Evolutionary conservation across 768 basidiomycete genomes (phyloP).

Genomic region (Rhodotorula babjevae): DNA sequence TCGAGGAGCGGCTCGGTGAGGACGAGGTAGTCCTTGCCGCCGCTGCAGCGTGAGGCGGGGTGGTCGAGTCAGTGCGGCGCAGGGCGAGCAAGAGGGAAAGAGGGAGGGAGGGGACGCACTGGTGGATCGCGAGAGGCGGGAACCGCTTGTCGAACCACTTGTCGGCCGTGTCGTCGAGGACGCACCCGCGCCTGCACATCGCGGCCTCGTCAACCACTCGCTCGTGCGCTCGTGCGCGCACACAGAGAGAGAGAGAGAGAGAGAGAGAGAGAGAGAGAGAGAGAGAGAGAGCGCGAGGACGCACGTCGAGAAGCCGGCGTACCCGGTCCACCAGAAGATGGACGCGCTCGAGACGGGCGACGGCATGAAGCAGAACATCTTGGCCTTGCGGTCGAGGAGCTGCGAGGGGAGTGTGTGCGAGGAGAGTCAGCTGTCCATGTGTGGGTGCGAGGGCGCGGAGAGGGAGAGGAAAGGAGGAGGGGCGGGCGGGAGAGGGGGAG

Average conservation of each 20-base stretch:
- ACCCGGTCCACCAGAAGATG: conserved; percentile 54
- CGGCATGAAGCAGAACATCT: conserved; percentile 56
- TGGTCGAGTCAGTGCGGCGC: background rate
- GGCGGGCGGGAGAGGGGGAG: background rate
- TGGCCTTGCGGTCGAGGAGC: conserved; percentile 52
- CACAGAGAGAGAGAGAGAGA: background rate
- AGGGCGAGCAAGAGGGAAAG: background rate
- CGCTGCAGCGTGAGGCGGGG: conserved; percentile 37
- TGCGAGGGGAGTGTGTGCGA: background rate
- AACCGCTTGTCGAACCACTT: conserved; percentile 53
- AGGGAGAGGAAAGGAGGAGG: no score
- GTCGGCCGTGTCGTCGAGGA: conserved; percentile 47
- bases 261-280: background rate
- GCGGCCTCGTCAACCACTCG: background rate
- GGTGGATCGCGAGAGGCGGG: conserved; percentile 50
- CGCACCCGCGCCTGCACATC: conserved; percentile 50
- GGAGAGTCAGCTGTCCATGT: no score
- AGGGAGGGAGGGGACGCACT: conserved; percentile 23
- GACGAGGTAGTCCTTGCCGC: conserved; percentile 52
- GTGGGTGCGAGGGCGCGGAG: no score
- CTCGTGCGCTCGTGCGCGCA: no score
- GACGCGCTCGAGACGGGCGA: conserved; percentile 51
- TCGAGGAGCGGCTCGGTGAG: conserved; percentile 52
- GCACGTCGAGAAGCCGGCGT: conserved; percentile 45
- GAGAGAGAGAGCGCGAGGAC: background rate